Evolutionary conservation across 1,284 basidiomycete species (phyloP), one percentile per base, ranked within the genome.

Genomic region (Cutaneotrichosporon sp.): DNA sequence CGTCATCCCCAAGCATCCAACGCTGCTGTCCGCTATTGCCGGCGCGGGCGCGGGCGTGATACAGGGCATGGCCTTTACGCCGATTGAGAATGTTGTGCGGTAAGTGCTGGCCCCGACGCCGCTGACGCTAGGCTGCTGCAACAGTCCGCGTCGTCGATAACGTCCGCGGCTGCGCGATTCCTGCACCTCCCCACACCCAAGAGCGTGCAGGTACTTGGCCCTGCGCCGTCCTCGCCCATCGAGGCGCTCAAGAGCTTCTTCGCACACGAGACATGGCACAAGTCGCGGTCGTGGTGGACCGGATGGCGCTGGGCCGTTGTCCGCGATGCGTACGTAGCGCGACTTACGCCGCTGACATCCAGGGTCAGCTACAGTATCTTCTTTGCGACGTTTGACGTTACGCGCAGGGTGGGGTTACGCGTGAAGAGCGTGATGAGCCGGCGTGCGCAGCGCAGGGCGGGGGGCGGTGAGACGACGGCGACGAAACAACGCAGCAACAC

Each of bases 361-460:
- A 72, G 69, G 2, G 46, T 68, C 8, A 68, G 67, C 44, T 75
- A 74, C 51, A 64, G 64, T n/a, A 60, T 69, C 47, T 75, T 75
- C 61, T 75, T 75, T 46, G 72, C 73, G 10, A 66, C 71, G 0
- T 75, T 75, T 43, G 73, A 75, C 50, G 47, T 73, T 7, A 73
- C 73, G 5, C 58, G 73, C 4, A 60, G 73, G 12, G 56, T 66
- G 0, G 69, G 69, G 9, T 54, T 75, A 8, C 65, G 68, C 2
- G 70, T 73, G 20, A 75, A 74, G 50, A 39, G 22, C 18, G 26
- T 44, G 17, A 39, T 38, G 21, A 45, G 45, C 5, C 35, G 40
- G 30, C 35, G 41, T 30, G 42, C 42, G 4, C 34, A 34, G 34
- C 37, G 46, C 3, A 22, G 26, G 4, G 20, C 15, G 3, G 33